Evolutionary conservation across 352 stramenopile species (phyloP).

Genomic region (Phytophthora pisi): DNA sequence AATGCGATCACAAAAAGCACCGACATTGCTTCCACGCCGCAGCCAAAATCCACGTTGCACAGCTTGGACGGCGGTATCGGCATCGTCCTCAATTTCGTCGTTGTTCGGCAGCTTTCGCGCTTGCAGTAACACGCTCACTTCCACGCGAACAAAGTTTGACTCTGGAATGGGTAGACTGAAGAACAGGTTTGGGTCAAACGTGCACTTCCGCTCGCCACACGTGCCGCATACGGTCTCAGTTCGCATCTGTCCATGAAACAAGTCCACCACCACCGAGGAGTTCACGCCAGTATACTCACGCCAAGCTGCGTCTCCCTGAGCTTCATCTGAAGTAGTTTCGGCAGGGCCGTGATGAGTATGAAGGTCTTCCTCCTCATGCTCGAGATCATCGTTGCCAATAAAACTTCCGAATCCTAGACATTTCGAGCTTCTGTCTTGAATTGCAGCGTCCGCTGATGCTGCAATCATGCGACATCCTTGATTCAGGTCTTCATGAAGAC

Average conservation of each 20-base stretch:
- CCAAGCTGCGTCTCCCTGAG: constrained; percentile 93
- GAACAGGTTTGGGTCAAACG: constrained; percentile 97
- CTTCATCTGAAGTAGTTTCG: constrained; percentile 57
- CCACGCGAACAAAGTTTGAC: constrained; percentile 66
- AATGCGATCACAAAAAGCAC: constrained; percentile 56
- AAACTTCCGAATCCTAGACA: constrained; percentile 39
- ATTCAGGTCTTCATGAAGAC: constrained; percentile 99
- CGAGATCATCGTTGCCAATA: constrained; percentile 35
- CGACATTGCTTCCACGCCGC: constrained; percentile 49
- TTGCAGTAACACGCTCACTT: constrained; percentile 71
- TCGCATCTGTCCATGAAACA: constrained; percentile 95
- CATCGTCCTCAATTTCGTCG: constrained; percentile 7
- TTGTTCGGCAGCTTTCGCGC: constrained; percentile 35
- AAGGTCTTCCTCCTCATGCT: constrained; percentile 45
- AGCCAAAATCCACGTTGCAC: constrained; percentile 61
- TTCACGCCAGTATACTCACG: constrained; percentile 91
- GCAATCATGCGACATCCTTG: constrained; percentile 48
- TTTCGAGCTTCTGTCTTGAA: constrained; percentile 35
- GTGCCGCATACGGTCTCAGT: constrained; percentile 94
- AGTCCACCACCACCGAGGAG: constrained; percentile 95
- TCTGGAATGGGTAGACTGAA: constrained; percentile 96
- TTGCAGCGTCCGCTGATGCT: constrained; percentile 21
- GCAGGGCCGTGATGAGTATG: constrained; percentile 6
- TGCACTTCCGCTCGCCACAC: constrained; percentile 94
- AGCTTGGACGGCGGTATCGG: constrained; percentile 20